Percentiles rank a stretch among this genome's conserved stretches.
phyloP scores from a whole-genome alignment of 148 eudicot genomes.

The Amaranthus palmeri region DNA sequence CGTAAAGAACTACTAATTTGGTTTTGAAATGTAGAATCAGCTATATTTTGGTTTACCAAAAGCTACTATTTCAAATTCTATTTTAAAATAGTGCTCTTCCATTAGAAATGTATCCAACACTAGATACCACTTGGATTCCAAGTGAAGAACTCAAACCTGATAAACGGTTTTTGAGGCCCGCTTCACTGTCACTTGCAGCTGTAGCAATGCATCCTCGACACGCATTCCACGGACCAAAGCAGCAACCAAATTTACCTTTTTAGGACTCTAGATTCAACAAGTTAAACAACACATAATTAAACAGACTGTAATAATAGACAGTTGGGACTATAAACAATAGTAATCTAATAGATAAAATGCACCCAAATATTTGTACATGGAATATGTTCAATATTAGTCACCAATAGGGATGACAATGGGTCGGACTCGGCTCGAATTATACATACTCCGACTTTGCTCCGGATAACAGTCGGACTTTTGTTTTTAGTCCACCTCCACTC shows the following conservation, averaged over 20 bases:
- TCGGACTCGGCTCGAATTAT: no score
- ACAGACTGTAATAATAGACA: neutral
- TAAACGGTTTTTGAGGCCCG: slow-evolving; percentile 89
- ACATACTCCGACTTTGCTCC: no score
- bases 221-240: slow-evolving; percentile 95
- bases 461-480: no score
- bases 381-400: no score
- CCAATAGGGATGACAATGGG: no score
- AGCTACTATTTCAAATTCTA: neutral
- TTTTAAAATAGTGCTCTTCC: neutral
- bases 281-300: slow-evolving; percentile 1
- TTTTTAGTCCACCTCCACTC: no score
- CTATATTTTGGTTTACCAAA: neutral
- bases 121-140: neutral
- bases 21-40: neutral
- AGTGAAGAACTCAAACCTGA: slow-evolving; percentile 44
- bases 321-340: neutral
- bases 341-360: neutral
- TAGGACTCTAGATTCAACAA: slow-evolving; percentile 67
- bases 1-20: no score
- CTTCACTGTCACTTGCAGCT: slow-evolving; percentile 87
- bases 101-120: neutral
- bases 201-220: slow-evolving; percentile 93
- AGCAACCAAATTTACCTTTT: slow-evolving; percentile 95
- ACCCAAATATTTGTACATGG: neutral